Percentiles rank a stretch among this genome's conserved stretches.
Evolutionary conservation across 2,329 filamentous ascomycete genomes (phyloP).

Genomic region (Stemphylium beticola): DNA sequence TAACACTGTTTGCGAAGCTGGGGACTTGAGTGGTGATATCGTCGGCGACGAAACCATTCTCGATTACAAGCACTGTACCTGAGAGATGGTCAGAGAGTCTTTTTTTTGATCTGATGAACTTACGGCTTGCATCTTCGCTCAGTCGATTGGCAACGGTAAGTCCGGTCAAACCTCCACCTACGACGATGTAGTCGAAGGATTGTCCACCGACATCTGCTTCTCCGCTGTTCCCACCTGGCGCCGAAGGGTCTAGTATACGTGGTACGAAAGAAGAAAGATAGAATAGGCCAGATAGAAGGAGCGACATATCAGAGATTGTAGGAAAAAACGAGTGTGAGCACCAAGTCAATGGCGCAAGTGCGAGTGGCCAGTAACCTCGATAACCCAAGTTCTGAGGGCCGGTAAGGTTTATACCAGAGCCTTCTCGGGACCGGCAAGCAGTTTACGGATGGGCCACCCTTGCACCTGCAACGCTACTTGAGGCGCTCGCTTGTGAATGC

Average conservation of each 20-base stretch:
- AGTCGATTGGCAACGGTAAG: conserved; percentile 40
- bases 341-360: conserved; percentile 3
- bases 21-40: conserved; percentile 33
- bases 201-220: conserved; percentile 22
- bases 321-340: conserved; percentile 2
- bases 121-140: conserved; percentile 34
- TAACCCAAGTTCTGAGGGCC: not conserved
- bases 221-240: conserved; percentile 4
- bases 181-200: conserved; percentile 42
- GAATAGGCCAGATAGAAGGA: conserved; percentile 14
- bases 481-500: not conserved
- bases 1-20: conserved; percentile 29
- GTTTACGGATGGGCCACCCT: conserved; percentile 5
- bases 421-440: not conserved
- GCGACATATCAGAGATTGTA: conserved; percentile 13
- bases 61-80: conserved; percentile 39
- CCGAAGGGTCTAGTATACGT: conserved; percentile 2
- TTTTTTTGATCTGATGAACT: not conserved
- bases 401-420: conserved; percentile 4
- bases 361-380: not conserved
- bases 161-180: conserved; percentile 41
- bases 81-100: not conserved
- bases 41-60: conserved; percentile 32
- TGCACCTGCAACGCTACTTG: not conserved
- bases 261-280: conserved; percentile 27